Evolutionary conservation across 1,139 yeast species (phyloP), one percentile per base, ranked within the genome.

Genomic region (Debaryomycetaceae sp.): DNA sequence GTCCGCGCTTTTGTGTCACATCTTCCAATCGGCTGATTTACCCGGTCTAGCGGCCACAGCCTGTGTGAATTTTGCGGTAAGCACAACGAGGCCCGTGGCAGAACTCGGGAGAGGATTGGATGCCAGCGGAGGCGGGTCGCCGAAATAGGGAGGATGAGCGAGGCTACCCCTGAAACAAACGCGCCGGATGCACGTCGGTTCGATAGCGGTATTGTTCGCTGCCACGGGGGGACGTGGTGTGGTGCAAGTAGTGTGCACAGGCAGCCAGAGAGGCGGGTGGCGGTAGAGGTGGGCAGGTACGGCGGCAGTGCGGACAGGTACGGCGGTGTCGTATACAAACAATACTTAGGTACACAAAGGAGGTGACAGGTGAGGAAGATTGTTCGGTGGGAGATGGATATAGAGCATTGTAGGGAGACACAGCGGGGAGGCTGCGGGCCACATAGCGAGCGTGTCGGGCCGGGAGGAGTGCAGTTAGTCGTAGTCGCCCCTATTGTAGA

Each of bases 401-500:
- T 3, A 5, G 37, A 14, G 8, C 13, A 8, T 17, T 13, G 8
- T 31, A 31, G 13, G 2, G 2, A 11, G 11, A 31, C 34, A 11
- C 34, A 4, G 34, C 34, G 34, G n/a, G 3, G 34, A 31, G 34
- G 11, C 34, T 30, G n/a, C 9, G n/a, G 34, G 34, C 34, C 13
- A 11, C 13, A 11, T 11, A n/a, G 34, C 34, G 13, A 11, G n/a
- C n/a, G 11, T n/a, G 31, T 2, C 31, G 31, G 31, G 8, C 11
- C 8, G 20, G 38, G 24, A 22, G 14, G 24, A 33, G 33, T 35
- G 23, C 6, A 20, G 11, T 38, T 49, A 56, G 37, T 49, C 52
- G 48, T 87, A 85, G 63, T 90, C 97, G 42, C 96, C 97, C 46
- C 84, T 76, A 66, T 93, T 93, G 68, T 86, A 89, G 43, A 93